Conservation (phyloP, 23 red algal genomes). For the Gracilaria caudata region DNA sequence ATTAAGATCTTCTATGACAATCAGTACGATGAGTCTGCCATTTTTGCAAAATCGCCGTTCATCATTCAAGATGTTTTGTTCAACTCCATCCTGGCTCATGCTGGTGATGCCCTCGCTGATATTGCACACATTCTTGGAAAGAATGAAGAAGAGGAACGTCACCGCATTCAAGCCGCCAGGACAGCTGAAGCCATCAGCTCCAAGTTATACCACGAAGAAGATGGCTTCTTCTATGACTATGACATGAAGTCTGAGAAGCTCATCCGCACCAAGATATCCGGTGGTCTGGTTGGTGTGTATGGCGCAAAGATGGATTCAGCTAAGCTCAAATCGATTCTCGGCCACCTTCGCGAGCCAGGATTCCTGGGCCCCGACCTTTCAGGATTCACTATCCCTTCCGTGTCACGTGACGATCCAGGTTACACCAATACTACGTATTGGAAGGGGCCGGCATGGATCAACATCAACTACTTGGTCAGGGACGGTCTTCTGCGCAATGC, state of each 20-base stretch:
- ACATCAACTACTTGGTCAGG: constrained; percentile 67
- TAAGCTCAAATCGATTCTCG: constrained; percentile 19
- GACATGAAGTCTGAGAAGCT: constrained; percentile 45
- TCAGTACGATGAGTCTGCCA: constrained; percentile 43
- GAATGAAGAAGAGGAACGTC: neutral
- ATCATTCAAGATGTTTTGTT: constrained; percentile 61
- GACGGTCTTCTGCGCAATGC: constrained; percentile 59
- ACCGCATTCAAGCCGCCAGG: constrained; percentile 7
- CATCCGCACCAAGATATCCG: constrained; percentile 46
- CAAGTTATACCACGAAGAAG: constrained; percentile 42
- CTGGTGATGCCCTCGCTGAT: constrained; percentile 52
- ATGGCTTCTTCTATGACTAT: constrained; percentile 56
- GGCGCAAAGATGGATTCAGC: constrained; percentile 27
- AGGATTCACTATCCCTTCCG: constrained; percentile 41
- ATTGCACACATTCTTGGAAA: constrained; percentile 62
- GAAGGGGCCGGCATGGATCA: constrained; percentile 71
- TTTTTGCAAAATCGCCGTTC: constrained; percentile 46
- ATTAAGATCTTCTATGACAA: constrained; percentile 69
- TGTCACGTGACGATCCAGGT: constrained; percentile 34
- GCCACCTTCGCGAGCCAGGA: constrained; percentile 9
- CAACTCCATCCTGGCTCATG: constrained; percentile 63
- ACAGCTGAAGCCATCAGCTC: constrained; percentile 40
- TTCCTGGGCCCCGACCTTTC: constrained; percentile 45
- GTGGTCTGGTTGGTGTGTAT: constrained; percentile 52
- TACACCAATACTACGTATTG: constrained; percentile 64